Conservation (phyloP, 306 rosid genomes). For the Quercus rubra region DNA sequence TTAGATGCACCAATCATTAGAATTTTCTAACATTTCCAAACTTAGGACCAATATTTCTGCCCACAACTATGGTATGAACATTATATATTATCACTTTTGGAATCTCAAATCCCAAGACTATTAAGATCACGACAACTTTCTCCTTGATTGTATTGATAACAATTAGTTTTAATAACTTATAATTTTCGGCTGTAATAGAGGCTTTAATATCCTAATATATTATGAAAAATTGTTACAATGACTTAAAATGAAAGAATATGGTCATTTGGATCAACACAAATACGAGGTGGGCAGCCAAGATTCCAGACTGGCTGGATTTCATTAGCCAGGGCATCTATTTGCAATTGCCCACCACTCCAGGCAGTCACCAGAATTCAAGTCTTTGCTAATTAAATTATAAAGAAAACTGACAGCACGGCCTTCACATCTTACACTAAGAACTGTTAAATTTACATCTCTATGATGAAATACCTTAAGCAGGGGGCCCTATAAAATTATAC, state of each 20-base stretch:
- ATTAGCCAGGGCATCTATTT: slow-evolving; percentile 90
- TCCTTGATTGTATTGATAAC: no score
- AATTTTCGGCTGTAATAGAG: no score
- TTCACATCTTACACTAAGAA: slow-evolving; percentile 74
- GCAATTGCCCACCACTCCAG: slow-evolving; percentile 96
- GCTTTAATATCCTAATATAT: no score
- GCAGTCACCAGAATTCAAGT: slow-evolving; percentile 77
- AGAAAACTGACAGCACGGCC: slow-evolving; percentile 79
- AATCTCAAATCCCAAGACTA: no score
- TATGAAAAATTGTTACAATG: no score
- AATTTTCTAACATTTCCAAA: no score
- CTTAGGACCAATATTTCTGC: no score
- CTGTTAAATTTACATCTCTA: slow-evolving; percentile 48
- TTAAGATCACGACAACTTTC: no score
- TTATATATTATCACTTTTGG: no score
- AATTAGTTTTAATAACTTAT: no score
- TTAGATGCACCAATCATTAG: no score
- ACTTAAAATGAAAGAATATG: slow-evolving; percentile 30
- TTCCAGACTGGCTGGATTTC: slow-evolving; percentile 94
- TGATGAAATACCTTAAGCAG: slow-evolving; percentile 62
- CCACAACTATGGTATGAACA: no score
- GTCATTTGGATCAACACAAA: slow-evolving; percentile 64
- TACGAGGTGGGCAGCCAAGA: slow-evolving; percentile 67
- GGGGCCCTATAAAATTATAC: slow-evolving; percentile 65
- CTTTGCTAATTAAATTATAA: slow-evolving; percentile 74